Evolutionary conservation across 108 stramenopile genomes (phyloP), one percentile per base, ranked within the genome.

Genomic region (Ochromonas danica): DNA sequence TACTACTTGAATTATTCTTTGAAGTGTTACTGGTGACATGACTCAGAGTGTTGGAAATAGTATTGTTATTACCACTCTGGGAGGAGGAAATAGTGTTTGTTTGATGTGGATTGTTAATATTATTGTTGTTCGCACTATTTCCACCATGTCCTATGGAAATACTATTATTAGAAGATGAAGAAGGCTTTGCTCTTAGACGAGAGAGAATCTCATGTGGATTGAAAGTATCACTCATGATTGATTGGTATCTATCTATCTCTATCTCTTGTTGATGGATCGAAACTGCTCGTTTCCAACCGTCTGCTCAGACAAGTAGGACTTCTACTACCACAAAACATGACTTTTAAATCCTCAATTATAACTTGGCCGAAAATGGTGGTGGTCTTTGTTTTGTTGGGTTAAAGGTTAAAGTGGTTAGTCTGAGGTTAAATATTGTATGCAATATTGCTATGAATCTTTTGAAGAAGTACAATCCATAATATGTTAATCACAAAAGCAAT

Each of bases 141-240:
- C 14, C 6, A 22, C 14, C 14, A 51, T 51, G 22, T 51, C 45
- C 22, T 6, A 51, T 51, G 45, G 6, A 14, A 22, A 51, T 51
- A 51, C 22, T 51, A 22, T 51, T 51, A 51, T 51, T 51, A 14
- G 45, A 14, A 6, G 30, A 22, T 3, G 27, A 25, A 28, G 6
- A 6, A 31, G 17, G 63, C 17, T 22, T 67, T 10, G 30, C 63
- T 28, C 63, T 3, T 31, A 67, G 35, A 6, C 63, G 63, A 67
- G 63, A 3, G 17, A 67, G 31, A 36, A 67, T 67, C 35, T 67
- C 63, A 35, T 67, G 63, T 14, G 63, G 63, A 67, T 67, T 67
- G 63, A 67, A 67, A 36, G 63, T 6, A 10, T 67, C 63, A 36
- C 63, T 51, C 45, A 51, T 51, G 22, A 14, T 14, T 51, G 22